Base-by-base conservation (phyloP, 2,329 filamentous ascomycete species). In the Aspergillus spinulosporus region DNA sequence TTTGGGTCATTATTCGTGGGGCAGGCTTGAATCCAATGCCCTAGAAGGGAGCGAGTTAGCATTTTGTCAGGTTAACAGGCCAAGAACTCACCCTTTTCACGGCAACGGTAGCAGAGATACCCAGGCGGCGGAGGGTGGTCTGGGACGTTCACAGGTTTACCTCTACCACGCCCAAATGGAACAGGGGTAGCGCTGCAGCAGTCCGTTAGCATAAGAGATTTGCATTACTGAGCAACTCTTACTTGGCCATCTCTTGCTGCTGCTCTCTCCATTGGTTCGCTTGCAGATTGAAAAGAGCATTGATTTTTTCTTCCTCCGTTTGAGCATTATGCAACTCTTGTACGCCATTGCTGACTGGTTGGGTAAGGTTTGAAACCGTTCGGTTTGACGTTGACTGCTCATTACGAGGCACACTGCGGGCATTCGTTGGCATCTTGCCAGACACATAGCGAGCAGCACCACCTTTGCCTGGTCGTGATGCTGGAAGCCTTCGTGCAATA, bases 1-100 rank as follows among this genome's bases (percentile, higher is more conserved):
- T 92, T 92, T 2, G 94, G 93, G 64, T 99, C 92, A 72, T 96
- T 91, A 73, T 99, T 99, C n/a, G 93, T 99, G 5, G 94, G 94
- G 69, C 94, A 99, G 51, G 90, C 85, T 76, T 97, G 93, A 61
- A 99, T 99, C 93, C 93, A 99, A 74, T 99, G 94, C n/a, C 92
- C 80, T 82, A 60, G 6, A 56, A 44, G 14, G 43, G 34, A 39
- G 36, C 54, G 52, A 55, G 62, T 76, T 51, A 34, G 43, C 15
- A 39, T 42, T 29, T 48, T 15, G 31, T 36, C 5, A 15, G 12
- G 26, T 9, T 2, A 14, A 12, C 5, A 14, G 21, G 21, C 34
- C 26, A 34, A 5, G 29, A 34, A 48, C 39, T 60, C 72, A 80
- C 82, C 94, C 77, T 97, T 97, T 74, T 97, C 89, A 59, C 92